Evolutionary conservation across 2,329 filamentous ascomycete species (phyloP).

Genomic region (Chaetoscypha palmicola): DNA sequence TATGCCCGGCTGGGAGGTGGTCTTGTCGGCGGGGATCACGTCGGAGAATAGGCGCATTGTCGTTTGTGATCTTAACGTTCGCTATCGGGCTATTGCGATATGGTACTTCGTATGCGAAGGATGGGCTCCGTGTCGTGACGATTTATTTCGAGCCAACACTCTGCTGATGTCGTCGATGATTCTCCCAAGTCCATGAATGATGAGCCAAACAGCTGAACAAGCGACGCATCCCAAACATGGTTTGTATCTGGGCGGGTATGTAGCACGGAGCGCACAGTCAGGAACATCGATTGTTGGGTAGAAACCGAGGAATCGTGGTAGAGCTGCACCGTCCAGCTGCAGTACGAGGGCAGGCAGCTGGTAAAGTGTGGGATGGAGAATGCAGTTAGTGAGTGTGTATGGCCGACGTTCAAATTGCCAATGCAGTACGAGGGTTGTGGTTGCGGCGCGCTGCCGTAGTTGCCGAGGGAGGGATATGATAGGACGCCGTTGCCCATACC

Average conservation of each 20-base stretch:
- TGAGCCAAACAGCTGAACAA: not conserved
- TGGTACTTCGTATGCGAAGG: not conserved
- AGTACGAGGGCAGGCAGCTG: not conserved
- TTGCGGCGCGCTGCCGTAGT: constrained; percentile 19
- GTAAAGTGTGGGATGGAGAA: not conserved
- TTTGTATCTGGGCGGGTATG: not conserved
- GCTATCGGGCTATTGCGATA: not conserved
- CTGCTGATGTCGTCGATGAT: constrained; percentile 1
- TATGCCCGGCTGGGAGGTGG: not conserved
- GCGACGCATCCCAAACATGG: not conserved
- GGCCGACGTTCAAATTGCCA: not conserved
- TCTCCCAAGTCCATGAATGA: not conserved
- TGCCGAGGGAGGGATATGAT: constrained; percentile 11
- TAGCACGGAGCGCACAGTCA: constrained; percentile 2
- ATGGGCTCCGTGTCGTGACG: not conserved
- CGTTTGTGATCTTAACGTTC: constrained; percentile 7
- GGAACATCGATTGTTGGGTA: constrained; percentile 1
- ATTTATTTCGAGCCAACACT: constrained; percentile 12
- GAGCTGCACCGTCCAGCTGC: too few relatives aligned
- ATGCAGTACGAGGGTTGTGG: not conserved
- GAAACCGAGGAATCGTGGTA: not conserved
- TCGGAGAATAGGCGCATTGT: constrained; percentile 24
- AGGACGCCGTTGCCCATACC: not conserved
- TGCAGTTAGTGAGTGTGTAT: not conserved
- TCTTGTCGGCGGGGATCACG: constrained; percentile 8